Conservation (phyloP, 306 rosid genomes). For the Cucumis hystrix region DNA sequence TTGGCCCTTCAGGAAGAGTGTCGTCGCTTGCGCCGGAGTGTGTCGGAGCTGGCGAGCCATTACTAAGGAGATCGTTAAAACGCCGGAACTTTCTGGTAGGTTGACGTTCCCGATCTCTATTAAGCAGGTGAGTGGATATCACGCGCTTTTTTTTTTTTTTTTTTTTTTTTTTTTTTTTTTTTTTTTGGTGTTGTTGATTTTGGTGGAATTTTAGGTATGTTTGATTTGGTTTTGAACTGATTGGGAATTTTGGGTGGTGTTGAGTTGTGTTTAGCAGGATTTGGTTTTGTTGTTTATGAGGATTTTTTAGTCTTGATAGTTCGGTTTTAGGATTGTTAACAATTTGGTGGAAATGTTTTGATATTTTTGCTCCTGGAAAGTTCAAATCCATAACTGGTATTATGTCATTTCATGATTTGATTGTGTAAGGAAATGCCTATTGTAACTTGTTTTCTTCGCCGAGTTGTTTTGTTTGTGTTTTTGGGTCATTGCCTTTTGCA, state of each 20-base stretch:
- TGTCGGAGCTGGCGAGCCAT: constrained; percentile 84
- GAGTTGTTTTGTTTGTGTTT: neutral
- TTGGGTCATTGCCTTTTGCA: neutral
- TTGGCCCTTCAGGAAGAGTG: constrained; percentile 81
- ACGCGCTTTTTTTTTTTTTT: neutral
- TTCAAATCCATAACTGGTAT: neutral
- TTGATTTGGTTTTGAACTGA: neutral
- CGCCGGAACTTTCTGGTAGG: constrained; percentile 53
- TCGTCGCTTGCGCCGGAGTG: constrained; percentile 87
- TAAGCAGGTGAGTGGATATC: constrained; percentile 49
- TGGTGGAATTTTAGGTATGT: neutral
- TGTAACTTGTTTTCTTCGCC: neutral
- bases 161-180: neutral
- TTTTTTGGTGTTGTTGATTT: neutral
- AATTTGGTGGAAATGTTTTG: neutral
- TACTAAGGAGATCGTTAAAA: constrained; percentile 67
- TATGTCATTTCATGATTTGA: neutral
- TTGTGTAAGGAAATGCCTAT: no score
- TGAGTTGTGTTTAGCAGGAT: neutral
- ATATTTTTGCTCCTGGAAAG: neutral
- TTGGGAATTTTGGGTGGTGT: neutral
- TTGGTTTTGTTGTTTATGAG: neutral
- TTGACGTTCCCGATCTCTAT: constrained; percentile 87
- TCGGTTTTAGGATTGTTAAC: neutral
- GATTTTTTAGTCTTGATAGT: neutral